These are phyloP conservation scores for Tulasnella sp. DNA, from an alignment of 768 basidiomycete genomes.

Conservation along the genomic window DNA sequence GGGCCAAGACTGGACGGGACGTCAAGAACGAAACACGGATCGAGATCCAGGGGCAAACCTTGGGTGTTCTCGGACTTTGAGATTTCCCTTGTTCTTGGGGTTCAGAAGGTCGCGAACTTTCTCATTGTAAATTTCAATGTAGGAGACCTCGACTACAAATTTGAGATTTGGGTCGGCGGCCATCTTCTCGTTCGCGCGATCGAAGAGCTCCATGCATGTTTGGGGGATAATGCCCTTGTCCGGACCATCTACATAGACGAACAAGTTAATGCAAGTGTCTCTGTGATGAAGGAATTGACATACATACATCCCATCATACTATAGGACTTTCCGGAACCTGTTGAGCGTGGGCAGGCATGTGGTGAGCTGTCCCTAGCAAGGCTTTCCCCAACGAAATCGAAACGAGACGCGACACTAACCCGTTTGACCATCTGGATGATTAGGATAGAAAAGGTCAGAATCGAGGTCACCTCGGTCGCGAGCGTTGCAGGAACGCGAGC, in stretches of 20 bases:
- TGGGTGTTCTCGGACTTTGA: constrained; percentile 96
- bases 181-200: constrained; percentile 66
- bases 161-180: constrained; percentile 60
- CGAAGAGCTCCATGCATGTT: constrained; percentile 89
- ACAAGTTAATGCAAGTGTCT: neutral
- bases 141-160: constrained; percentile 96
- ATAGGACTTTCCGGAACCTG: constrained; percentile 89
- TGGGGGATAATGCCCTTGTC: constrained; percentile 98
- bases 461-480: constrained; percentile 24
- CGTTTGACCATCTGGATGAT: constrained; percentile 68
- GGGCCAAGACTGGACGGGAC: constrained; percentile 56
- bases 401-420: constrained; percentile 47
- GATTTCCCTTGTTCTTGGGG: constrained; percentile 93
- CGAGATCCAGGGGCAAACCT: constrained; percentile 38
- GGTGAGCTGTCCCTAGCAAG: neutral
- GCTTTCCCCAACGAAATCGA: neutral
- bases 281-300: constrained; percentile 4
- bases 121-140: constrained; percentile 98
- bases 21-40: neutral
- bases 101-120: constrained; percentile 97
- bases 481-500: neutral
- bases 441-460: constrained; percentile 26
- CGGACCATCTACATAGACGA: constrained; percentile 62
- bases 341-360: neutral
- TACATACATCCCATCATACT: constrained; percentile 94